Evolutionary conservation across 2,329 filamentous ascomycete species (phyloP).

Genomic region (Epichloe amarillans): DNA sequence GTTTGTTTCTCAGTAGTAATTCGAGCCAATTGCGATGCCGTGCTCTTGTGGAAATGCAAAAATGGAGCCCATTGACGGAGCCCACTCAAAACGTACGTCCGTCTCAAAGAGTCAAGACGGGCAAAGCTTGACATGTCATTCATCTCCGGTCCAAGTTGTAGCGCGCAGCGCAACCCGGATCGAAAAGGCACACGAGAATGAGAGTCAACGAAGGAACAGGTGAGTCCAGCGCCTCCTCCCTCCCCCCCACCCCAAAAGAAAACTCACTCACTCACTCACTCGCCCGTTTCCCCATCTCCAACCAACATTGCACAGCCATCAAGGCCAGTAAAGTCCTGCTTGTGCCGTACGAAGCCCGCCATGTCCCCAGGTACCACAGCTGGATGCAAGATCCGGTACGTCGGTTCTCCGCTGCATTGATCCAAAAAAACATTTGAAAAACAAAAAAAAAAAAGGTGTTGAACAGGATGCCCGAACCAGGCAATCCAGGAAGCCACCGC

Average conservation of each 20-base stretch:
- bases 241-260: too few relatives aligned
- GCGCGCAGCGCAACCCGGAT: too few relatives aligned
- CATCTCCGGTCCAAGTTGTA: too few relatives aligned
- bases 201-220: conserved; percentile 31
- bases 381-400: conserved; percentile 79
- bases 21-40: too few relatives aligned
- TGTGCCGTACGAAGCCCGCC: conserved; percentile 70
- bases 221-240: conserved; percentile 10
- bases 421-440: conserved; percentile 7
- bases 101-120: too few relatives aligned
- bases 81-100: background rate
- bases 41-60: background rate
- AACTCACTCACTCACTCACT: too few relatives aligned
- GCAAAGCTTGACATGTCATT: background rate
- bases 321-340: conserved; percentile 54
- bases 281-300: background rate
- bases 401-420: too few relatives aligned
- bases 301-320: conserved; percentile 38
- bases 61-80: background rate
- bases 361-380: conserved; percentile 70
- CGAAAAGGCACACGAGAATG: conserved; percentile 19
- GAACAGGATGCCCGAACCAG: conserved; percentile 22
- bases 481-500: conserved; percentile 73
- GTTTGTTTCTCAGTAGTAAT: too few relatives aligned
- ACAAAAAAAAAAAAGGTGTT: conserved; percentile 9